Conservation (phyloP, 2,329 filamentous ascomycete genomes). For the Fusarium pseudonygamai region DNA sequence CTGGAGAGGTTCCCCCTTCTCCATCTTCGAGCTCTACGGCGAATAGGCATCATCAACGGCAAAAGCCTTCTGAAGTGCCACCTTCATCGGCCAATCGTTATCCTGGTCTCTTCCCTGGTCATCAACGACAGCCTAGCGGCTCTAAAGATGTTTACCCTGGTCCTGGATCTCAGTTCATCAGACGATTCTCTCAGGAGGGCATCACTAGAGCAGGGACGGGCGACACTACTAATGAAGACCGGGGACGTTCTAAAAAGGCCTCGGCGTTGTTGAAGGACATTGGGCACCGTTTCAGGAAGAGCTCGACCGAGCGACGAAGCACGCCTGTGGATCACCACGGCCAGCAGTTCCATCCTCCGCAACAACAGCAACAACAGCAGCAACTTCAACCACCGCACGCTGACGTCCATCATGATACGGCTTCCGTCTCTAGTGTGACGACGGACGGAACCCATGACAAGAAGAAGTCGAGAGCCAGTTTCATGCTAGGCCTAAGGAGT, state of each 20-base stretch:
- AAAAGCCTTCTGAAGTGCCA: slow-evolving; percentile 52
- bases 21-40: slow-evolving; percentile 18
- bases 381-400: slow-evolving; percentile 5
- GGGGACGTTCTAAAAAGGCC: slow-evolving; percentile 49
- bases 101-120: slow-evolving; percentile 56
- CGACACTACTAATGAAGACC: slow-evolving; percentile 43
- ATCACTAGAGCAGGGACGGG: slow-evolving; percentile 47
- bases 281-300: slow-evolving; percentile 54
- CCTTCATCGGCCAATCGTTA: slow-evolving; percentile 62
- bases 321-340: slow-evolving; percentile 38
- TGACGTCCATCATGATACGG: slow-evolving; percentile 47
- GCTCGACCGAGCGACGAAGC: slow-evolving; percentile 47
- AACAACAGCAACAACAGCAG: slow-evolving; percentile 4
- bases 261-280: slow-evolving; percentile 63
- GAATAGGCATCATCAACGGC: slow-evolving; percentile 36
- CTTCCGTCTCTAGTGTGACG: slow-evolving; percentile 54
- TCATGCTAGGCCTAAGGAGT: slow-evolving; percentile 47
- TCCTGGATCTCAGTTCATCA: slow-evolving; percentile 28
- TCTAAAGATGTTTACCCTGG: slow-evolving; percentile 11
- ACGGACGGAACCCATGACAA: slow-evolving; percentile 52
- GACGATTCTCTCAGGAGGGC: slow-evolving; percentile 29
- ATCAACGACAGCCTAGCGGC: slow-evolving; percentile 31
- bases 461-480: slow-evolving; percentile 51
- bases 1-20: slow-evolving; percentile 46
- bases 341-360: slow-evolving; percentile 17